phyloP scores from a whole-genome alignment of 805 yeast species.

The Pichia manshurica region DNA sequence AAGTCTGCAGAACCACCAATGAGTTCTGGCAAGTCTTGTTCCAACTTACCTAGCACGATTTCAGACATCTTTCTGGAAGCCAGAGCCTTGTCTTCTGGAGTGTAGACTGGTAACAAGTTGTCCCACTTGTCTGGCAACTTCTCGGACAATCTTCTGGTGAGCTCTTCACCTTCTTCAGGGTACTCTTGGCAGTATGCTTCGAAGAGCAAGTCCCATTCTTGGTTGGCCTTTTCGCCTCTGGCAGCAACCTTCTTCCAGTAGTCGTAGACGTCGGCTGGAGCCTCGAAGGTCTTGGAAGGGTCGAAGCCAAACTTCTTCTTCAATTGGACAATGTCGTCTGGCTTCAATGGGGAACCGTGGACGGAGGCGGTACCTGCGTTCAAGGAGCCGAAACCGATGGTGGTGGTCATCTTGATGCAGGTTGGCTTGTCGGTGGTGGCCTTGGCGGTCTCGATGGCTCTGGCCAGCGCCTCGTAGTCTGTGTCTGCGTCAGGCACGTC shows the following conservation, averaged over 20 bases:
- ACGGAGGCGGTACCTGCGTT: slow-evolving; percentile 83
- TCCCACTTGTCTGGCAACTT: slow-evolving; percentile 84
- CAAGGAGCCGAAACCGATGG: slow-evolving; percentile 90
- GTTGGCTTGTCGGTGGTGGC: slow-evolving; percentile 78
- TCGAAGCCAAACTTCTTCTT: slow-evolving; percentile 82
- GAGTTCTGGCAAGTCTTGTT: slow-evolving; percentile 71
- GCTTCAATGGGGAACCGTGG: slow-evolving; percentile 94
- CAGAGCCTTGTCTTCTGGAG: slow-evolving; percentile 69
- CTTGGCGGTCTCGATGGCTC: slow-evolving; percentile 79
- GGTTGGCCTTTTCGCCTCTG: slow-evolving; percentile 63
- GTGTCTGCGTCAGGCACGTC: slow-evolving; percentile 75
- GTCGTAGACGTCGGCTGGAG: slow-evolving; percentile 78
- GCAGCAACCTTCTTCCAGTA: slow-evolving; percentile 52
- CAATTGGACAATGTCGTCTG: slow-evolving; percentile 85
- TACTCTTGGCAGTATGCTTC: slow-evolving; percentile 57
- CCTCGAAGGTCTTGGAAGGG: slow-evolving; percentile 73
- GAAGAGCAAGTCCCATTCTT: slow-evolving; percentile 67
- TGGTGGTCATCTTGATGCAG: slow-evolving; percentile 80
- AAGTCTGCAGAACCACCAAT: slow-evolving; percentile 98
- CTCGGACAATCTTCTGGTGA: slow-evolving; percentile 69
- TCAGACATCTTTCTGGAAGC: slow-evolving; percentile 96
- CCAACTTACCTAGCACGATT: slow-evolving; percentile 59
- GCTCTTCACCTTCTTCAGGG: slow-evolving; percentile 75
- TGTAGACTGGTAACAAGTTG: slow-evolving; percentile 69
- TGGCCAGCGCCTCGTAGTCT: slow-evolving; percentile 62